Evolutionary conservation across 1,284 basidiomycete genomes (phyloP), one percentile per base, ranked within the genome.

Genomic region (Ceratorhiza oryzae-sativae): DNA sequence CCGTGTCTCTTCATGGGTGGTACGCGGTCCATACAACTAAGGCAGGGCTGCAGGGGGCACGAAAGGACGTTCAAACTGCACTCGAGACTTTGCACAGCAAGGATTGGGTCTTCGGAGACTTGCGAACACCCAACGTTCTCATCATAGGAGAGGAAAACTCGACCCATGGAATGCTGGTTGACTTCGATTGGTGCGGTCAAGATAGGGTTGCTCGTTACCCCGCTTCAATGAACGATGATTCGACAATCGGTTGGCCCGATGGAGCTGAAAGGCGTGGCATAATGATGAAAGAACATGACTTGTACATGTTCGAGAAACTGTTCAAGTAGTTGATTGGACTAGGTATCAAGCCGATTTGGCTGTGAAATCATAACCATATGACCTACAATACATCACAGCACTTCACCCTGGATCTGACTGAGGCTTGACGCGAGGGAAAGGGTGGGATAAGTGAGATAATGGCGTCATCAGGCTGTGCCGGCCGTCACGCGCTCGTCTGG

Each of bases 111-210:
- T 72, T 72, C 56, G 71, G 71, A 55, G 71, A 72, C 48, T 48
- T 70, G 13, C 71, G 67, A 20, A 10, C 51, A 25, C 67, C 67
- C 13, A 72, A 72, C 53, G 63, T 72, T 2, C 25, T 72, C 8
- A n/a, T 72, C 23, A 30, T 53, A 15, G 23, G 45, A 36, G 23
- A 32, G 9, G 71, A 48, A 20, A 34, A 15, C 9, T 15, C 18
- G 30, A 42, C 20, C 12, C 23, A 42, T 9, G 61, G 23, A 9
- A 63, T 48, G 45, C 67, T 72, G n/a, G 30, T 72, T 25, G 71
- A 72, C 51, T 72, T 72, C 36, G 71, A 72, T 42, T 72, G 71
- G 71, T 55, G 65, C 55, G 36, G 59, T 42, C 34, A 45, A 23
- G 20, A 65, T 32, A 10, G 18, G 36, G 68, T 41, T 13, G 68